Evolutionary conservation across 2,329 filamentous ascomycete species (phyloP).

Genomic region (Zymoseptoria crescenta): DNA sequence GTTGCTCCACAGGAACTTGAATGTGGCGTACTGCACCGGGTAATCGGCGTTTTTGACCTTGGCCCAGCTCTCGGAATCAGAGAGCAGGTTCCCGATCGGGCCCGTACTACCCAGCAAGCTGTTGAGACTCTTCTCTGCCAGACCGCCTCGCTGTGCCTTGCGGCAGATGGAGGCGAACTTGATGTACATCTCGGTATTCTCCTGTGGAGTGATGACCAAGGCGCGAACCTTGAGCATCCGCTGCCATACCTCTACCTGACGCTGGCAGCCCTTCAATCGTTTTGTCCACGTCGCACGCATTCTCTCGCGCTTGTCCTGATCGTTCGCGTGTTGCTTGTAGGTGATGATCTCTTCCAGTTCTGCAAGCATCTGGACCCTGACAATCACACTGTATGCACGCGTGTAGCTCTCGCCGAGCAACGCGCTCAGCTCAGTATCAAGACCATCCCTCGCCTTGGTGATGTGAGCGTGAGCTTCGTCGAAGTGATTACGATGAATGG

Average conservation of each 20-base stretch:
- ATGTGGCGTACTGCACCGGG: conserved; percentile 87
- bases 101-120: conserved; percentile 62
- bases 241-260: conserved; percentile 97
- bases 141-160: conserved; percentile 86
- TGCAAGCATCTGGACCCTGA: conserved; percentile 96
- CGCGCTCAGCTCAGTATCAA: conserved; percentile 92
- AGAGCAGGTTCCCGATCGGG: conserved; percentile 19
- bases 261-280: conserved; percentile 85
- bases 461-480: conserved; percentile 83
- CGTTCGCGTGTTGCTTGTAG: conserved; percentile 81
- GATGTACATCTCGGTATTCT: conserved; percentile 99
- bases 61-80: conserved; percentile 17
- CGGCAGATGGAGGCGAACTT: conserved; percentile 98
- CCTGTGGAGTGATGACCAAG: conserved; percentile 79
- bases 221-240: conserved; percentile 92
- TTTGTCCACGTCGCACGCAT: conserved; percentile 96
- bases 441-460: conserved; percentile 80
- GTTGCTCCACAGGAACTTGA: conserved; percentile 94
- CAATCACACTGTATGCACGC: conserved; percentile 92
- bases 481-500: conserved; percentile 93
- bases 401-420: conserved; percentile 98
- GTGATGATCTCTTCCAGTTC: conserved; percentile 96
- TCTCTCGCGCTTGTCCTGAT: conserved; percentile 77
- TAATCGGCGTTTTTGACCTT: conserved; percentile 49
- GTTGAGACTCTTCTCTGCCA: conserved; percentile 91